These are phyloP conservation scores for Anethum foeniculum DNA, from an alignment of 140 eudicot genomes.

Conservation along the genomic window DNA sequence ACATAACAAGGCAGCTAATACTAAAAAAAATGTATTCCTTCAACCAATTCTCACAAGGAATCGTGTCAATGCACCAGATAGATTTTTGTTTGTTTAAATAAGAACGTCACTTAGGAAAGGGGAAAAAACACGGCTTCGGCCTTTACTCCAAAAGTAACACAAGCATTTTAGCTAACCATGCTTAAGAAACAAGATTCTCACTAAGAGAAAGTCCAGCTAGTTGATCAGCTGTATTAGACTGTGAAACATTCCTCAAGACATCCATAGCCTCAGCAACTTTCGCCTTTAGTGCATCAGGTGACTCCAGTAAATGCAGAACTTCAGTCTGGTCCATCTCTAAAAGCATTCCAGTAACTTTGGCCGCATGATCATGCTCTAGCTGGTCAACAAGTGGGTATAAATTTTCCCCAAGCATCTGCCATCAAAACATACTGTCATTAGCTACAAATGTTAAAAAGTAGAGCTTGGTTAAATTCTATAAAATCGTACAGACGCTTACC, in stretches of 20 bases:
- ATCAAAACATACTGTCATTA: background rate
- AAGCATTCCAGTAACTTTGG: slow-evolving; percentile 87
- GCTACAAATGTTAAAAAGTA: background rate
- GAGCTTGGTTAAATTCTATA: background rate
- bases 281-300: slow-evolving; percentile 74
- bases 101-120: background rate
- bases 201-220: slow-evolving; percentile 58
- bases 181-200: slow-evolving; percentile 64
- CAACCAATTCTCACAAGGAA: background rate
- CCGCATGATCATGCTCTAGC: slow-evolving; percentile 24
- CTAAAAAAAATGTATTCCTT: too few species aligned
- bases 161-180: background rate
- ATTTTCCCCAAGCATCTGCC: slow-evolving; percentile 78
- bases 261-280: slow-evolving; percentile 89
- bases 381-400: slow-evolving; percentile 26
- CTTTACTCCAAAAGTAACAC: background rate
- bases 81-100: background rate
- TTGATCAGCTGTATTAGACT: slow-evolving; percentile 46
- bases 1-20: too few species aligned
- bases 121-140: background rate
- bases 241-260: slow-evolving; percentile 63
- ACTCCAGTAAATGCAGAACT: slow-evolving; percentile 71
- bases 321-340: slow-evolving; percentile 92
- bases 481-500: slow-evolving; percentile 22
- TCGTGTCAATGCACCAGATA: background rate